Conservation (phyloP, 441 rosid species). For the Populus hybrid region DNA sequence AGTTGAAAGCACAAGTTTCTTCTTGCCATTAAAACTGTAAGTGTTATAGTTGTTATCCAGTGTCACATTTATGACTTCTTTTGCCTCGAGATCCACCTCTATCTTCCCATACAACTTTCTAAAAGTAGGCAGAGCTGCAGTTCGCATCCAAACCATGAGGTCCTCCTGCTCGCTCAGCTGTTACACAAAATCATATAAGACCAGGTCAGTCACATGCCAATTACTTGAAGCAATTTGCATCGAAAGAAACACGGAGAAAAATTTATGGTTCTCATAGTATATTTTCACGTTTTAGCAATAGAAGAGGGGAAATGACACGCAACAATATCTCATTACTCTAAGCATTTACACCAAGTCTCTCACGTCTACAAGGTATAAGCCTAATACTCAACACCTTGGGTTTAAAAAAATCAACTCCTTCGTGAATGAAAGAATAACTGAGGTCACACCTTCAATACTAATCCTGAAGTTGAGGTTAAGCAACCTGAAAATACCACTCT, state of each 20-base stretch:
- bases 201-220: constrained; percentile 1
- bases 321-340: too few relatives aligned
- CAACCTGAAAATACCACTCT: neutral
- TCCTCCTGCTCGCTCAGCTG: constrained; percentile 90
- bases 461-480: neutral
- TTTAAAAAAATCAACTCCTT: neutral
- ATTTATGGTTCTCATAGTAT: neutral
- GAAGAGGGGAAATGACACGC: neutral
- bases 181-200: constrained; percentile 18
- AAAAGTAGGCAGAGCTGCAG: constrained; percentile 95
- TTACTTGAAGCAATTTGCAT: neutral
- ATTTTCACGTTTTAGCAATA: neutral
- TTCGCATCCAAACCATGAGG: constrained; percentile 97
- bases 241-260: neutral
- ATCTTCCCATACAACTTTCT: constrained; percentile 91
- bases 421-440: neutral
- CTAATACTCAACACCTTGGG: neutral
- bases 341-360: too few relatives aligned
- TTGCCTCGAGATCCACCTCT: constrained; percentile 58
- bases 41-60: constrained; percentile 75
- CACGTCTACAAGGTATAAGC: too few relatives aligned
- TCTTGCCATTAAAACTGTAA: constrained; percentile 74
- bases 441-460: neutral
- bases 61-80: constrained; percentile 46
- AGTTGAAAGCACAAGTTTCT: constrained; percentile 84